Base-by-base conservation (phyloP, 2,329 filamentous ascomycete species). In the Dissoconium aciculare region DNA sequence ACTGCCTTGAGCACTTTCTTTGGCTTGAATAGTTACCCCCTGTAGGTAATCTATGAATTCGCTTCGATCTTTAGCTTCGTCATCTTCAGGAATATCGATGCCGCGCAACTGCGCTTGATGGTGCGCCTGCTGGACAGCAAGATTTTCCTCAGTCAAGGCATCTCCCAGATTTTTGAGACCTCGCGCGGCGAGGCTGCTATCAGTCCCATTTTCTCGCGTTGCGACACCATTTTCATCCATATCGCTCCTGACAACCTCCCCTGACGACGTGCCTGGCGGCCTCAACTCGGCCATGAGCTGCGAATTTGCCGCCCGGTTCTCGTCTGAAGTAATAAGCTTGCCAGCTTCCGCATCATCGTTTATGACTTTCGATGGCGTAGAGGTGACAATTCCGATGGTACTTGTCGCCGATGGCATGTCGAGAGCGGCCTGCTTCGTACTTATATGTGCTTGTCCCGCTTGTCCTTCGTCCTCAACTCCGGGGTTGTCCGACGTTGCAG, bases 71-170 rank as follows among this genome's bases (percentile, higher is more conserved):
- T 50, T 30, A 6, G 38, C 35, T 10, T 48, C 40, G 11, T 51
- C 49, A 27, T 54, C 51, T 32, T 40, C 32, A 2, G 37, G 40
- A 9, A 55, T 28, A 30, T 55, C 51, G 1, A 34, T 12, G 4
- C 39, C 52, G 26, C 51, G 39, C 5, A 34, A 16, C n/a, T 36
- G 32, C 12, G 27, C 25, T 15, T 32, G 35, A 14, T 49, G 39
- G 17, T 42, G 31, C 15, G 43, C 48, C 37, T 53, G 44, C 25
- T 51, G 48, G 31, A 39, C 49, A 15, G 45, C 45, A 11, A 54
- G 41, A 27, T 54, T 55, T 6, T 43, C 49, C 33, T 43, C 44
- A 2, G 51, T 55, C 16, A 55, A 34, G 11, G 45, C 35, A 30
- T 32, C 32, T 31, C 11, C 36, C 4, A 8, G 19, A 12, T 32